A percentile compares a stretch with the other conserved stretches of the same genome.
Evolutionary conservation across 2,329 filamentous ascomycete genomes (phyloP).

Genomic region (Alternaria metachromatica): DNA sequence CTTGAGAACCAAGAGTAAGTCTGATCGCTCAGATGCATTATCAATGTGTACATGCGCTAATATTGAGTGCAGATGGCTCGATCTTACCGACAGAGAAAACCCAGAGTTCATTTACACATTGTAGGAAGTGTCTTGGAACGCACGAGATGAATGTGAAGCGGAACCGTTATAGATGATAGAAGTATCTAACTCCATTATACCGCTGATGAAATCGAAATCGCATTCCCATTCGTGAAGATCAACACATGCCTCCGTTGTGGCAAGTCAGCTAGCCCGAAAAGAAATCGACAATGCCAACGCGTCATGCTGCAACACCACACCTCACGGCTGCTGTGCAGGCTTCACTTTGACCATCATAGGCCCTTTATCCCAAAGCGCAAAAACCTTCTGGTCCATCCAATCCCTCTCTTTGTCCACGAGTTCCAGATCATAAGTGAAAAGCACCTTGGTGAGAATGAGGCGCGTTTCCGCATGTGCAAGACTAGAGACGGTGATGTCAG

Average conservation of each 20-base stretch:
- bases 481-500: constrained; percentile 2
- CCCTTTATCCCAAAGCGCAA: constrained; percentile 44
- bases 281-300: background rate
- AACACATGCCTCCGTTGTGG: too few species aligned
- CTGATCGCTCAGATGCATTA: background rate
- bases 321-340: constrained; percentile 15
- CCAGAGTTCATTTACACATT: constrained; percentile 67
- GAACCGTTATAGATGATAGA: background rate
- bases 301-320: background rate
- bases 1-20: constrained; percentile 69
- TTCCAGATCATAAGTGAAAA: constrained; percentile 35
- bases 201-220: background rate
- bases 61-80: constrained; percentile 54
- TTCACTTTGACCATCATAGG: constrained; percentile 34
- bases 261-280: background rate
- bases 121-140: constrained; percentile 24
- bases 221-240: too few species aligned
- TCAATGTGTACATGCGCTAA: background rate
- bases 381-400: constrained; percentile 49
- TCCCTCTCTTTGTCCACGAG: constrained; percentile 35
- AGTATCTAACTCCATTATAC: background rate
- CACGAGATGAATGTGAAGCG: background rate
- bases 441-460: constrained; percentile 32
- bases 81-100: constrained; percentile 72
- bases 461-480: constrained; percentile 39